A percentile compares a stretch with the other conserved stretches of the same genome.
These are phyloP conservation scores for Rhamnella rubrinervis DNA, from an alignment of 331 rosid genomes.

Conservation along the genomic window DNA sequence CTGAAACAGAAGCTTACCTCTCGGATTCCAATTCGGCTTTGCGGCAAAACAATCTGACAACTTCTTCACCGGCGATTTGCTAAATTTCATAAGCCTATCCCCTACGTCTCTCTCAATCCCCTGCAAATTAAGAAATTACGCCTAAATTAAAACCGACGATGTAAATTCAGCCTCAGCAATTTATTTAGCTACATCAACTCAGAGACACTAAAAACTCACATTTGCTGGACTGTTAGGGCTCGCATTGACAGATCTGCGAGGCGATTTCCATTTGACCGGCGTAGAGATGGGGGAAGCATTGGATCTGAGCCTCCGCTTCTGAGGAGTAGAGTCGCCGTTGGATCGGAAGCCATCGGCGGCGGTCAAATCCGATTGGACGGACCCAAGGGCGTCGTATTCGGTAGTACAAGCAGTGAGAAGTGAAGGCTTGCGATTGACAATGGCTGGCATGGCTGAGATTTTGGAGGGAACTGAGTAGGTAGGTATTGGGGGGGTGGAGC, in stretches of 20 bases:
- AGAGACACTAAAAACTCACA: conserved; percentile 22
- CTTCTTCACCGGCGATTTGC: conserved; percentile 18
- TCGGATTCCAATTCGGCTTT: conserved; percentile 60
- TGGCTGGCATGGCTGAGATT: conserved; percentile 46
- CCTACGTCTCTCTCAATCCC: conserved; percentile 17
- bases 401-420: neutral
- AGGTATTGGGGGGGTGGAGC: neutral
- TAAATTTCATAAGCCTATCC: conserved; percentile 18
- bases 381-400: neutral
- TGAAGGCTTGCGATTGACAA: conserved; percentile 18
- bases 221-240: conserved; percentile 14
- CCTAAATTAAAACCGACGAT: neutral
- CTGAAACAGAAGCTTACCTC: conserved; percentile 34
- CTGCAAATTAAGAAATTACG: conserved; percentile 29
- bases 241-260: conserved; percentile 37
- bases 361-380: neutral
- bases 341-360: conserved; percentile 1
- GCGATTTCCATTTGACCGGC: conserved; percentile 42
- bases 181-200: neutral
- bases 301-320: conserved; percentile 62
- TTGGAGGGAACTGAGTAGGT: neutral
- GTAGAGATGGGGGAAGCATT: conserved; percentile 31
- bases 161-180: neutral
- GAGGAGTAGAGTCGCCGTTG: conserved; percentile 34
- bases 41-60: conserved; percentile 14